phyloP scores from a whole-genome alignment of 495 filamentous ascomycete species.

The Lentithecium fluviatile region DNA sequence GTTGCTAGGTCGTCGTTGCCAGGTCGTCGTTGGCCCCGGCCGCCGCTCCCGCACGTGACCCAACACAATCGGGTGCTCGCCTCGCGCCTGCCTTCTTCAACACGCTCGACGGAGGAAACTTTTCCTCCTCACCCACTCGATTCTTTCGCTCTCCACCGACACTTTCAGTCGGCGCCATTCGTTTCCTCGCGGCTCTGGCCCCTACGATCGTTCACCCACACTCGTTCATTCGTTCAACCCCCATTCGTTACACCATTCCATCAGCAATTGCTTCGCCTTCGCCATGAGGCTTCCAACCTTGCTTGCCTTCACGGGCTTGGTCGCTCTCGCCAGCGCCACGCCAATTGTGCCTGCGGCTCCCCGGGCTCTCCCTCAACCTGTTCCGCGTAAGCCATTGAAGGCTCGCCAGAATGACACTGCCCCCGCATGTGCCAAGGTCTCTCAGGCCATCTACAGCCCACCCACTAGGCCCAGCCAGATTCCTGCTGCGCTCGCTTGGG shows the following conservation, averaged over 20 bases:
- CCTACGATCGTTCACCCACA: not conserved
- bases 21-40: no score
- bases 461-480: not conserved
- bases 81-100: no score
- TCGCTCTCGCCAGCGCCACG: slow-evolving; percentile 13
- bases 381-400: slow-evolving; percentile 3
- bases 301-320: slow-evolving; percentile 20
- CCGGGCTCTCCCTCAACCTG: slow-evolving; percentile 4
- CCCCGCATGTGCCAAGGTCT: slow-evolving; percentile 28
- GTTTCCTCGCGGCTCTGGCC: not conserved
- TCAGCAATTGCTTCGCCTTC: not conserved
- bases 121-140: not conserved
- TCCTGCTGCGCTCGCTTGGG: slow-evolving; percentile 30
- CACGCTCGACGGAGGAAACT: not conserved
- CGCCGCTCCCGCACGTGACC: no score
- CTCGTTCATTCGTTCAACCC: not conserved
- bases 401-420: not conserved
- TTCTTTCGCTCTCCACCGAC: not conserved
- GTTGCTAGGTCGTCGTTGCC: no score
- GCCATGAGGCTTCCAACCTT: slow-evolving; percentile 8
- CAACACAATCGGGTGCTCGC: no score
- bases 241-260: no score
- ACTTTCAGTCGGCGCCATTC: not conserved
- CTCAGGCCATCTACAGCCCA: slow-evolving; percentile 7
- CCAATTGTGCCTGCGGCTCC: slow-evolving; percentile 13